Evolutionary conservation across 257 asterid genomes (phyloP).

Genomic region (Solanum infundibuliforme): DNA sequence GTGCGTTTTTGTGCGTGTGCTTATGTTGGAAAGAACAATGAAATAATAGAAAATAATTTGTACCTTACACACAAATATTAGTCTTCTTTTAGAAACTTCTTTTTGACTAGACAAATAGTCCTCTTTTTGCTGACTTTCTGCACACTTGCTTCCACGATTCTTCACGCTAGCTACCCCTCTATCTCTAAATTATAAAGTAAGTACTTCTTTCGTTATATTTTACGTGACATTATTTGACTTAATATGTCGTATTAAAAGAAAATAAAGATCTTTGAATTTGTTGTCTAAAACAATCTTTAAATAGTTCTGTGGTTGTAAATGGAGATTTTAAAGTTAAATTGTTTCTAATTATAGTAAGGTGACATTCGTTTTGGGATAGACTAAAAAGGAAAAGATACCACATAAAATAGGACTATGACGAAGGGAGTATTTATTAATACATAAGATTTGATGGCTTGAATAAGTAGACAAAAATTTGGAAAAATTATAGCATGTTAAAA

Average conservation of each 20-base stretch:
- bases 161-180: background rate
- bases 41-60: background rate
- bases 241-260: too few relatives aligned
- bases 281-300: too few relatives aligned
- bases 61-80: background rate
- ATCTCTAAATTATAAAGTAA: background rate
- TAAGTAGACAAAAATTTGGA: background rate
- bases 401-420: background rate
- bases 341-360: too few relatives aligned
- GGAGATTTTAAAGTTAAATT: too few relatives aligned
- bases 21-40: background rate
- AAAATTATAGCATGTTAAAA: background rate
- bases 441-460: background rate
- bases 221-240: background rate
- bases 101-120: constrained; percentile 23
- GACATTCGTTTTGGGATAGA: background rate
- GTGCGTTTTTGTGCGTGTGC: constrained; percentile 6
- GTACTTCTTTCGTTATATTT: background rate
- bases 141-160: constrained; percentile 38
- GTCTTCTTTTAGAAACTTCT: constrained; percentile 20
- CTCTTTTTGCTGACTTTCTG: constrained; percentile 48
- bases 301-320: background rate
- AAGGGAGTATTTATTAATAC: background rate
- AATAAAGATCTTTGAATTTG: too few relatives aligned
- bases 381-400: too few relatives aligned